These are phyloP conservation scores for Rhodotorula kratochvilovae DNA, from an alignment of 768 basidiomycete genomes.

Conservation along the genomic window DNA sequence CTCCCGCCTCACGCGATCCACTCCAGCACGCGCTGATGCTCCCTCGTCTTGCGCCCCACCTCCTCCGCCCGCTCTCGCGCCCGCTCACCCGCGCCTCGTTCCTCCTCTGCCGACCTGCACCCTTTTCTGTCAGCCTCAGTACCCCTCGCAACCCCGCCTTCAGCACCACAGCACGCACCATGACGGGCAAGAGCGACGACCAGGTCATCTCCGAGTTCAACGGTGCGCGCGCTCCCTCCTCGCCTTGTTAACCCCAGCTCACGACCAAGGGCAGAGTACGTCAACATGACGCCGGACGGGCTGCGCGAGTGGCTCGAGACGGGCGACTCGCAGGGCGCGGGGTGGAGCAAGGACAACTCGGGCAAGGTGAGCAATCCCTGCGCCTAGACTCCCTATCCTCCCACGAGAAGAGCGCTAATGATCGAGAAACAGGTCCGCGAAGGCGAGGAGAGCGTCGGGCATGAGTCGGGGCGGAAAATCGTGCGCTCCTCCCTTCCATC, in stretches of 20 bases:
- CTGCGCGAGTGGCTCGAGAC: slow-evolving; percentile 49
- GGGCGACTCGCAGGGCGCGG: slow-evolving; percentile 43
- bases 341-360: slow-evolving; percentile 46
- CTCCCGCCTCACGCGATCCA: no score
- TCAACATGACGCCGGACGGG: slow-evolving; percentile 51
- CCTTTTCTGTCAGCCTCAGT: not conserved
- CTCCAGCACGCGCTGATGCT: no score
- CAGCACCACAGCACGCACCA: slow-evolving; percentile 11
- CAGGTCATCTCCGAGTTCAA: slow-evolving; percentile 48
- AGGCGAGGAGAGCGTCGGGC: slow-evolving; percentile 29
- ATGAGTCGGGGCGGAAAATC: slow-evolving; percentile 47
- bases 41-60: no score
- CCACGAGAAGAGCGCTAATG: no score
- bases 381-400: not conserved
- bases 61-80: no score
- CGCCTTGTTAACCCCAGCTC: not conserved
- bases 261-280: slow-evolving; percentile 43
- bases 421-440: slow-evolving; percentile 25
- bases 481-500: slow-evolving; percentile 21
- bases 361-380: no score
- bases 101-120: not conserved
- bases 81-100: not conserved
- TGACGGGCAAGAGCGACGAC: slow-evolving; percentile 46
- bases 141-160: not conserved
- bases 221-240: slow-evolving; percentile 32